These are phyloP conservation scores for Chrysoporthe puriensis DNA, from an alignment of 2,329 filamentous ascomycete species.

Conservation along the genomic window DNA sequence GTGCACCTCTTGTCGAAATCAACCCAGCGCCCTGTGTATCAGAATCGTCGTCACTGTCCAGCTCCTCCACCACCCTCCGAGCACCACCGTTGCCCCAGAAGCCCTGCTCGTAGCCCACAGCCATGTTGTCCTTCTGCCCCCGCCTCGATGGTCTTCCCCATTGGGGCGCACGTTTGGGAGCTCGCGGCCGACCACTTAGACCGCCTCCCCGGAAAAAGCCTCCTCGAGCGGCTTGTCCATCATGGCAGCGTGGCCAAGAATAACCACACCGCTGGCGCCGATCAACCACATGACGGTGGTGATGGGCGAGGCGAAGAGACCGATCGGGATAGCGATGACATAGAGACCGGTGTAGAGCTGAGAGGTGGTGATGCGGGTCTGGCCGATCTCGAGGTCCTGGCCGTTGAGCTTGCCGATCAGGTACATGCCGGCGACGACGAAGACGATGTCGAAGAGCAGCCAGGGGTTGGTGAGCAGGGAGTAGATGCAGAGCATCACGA, in stretches of 20 bases:
- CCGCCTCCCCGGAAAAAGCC: conserved; percentile 99
- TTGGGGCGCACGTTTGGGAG: conserved; percentile 91
- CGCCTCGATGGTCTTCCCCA: conserved; percentile 99
- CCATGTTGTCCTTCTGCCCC: conserved; percentile 64
- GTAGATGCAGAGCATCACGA: conserved; percentile 95
- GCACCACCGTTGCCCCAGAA: conserved; percentile 41
- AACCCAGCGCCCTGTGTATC: conserved; percentile 60
- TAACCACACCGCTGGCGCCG: conserved; percentile 90
- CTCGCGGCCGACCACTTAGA: conserved; percentile 99
- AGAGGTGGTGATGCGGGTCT: conserved; percentile 80
- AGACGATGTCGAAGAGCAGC: conserved; percentile 89
- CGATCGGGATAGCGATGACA: conserved; percentile 80
- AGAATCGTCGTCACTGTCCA: conserved; percentile 61
- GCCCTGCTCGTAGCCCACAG: conserved; percentile 51
- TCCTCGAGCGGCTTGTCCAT: conserved; percentile 99
- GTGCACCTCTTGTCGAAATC: conserved; percentile 46
- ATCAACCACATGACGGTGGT: conserved; percentile 91
- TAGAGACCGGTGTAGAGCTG: conserved; percentile 93
- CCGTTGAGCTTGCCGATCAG: conserved; percentile 90
- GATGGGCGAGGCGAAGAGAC: conserved; percentile 83
- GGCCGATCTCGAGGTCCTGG: conserved; percentile 83
- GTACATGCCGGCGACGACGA: conserved; percentile 86
- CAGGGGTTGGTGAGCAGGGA: conserved; percentile 84
- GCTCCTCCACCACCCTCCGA: conserved; percentile 66
- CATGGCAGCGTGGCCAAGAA: conserved; percentile 91